phyloP scores from a whole-genome alignment of 1,139 yeast genomes.

The Zygoascus meyerae region DNA sequence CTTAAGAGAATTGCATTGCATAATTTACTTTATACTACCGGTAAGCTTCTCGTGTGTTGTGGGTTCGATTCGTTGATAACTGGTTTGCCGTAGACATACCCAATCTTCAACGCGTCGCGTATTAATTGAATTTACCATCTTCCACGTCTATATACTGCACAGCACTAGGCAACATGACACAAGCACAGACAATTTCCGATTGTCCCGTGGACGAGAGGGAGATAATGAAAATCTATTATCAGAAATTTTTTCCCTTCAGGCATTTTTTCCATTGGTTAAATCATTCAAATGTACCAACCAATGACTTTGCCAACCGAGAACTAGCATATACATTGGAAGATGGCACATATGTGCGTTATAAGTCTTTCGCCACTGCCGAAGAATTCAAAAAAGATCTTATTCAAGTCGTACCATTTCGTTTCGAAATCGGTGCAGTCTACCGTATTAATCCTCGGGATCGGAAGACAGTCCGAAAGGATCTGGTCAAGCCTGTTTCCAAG shows the following conservation, averaged over 20 bases:
- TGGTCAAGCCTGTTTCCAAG: slow-evolving; percentile 74
- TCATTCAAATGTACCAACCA: slow-evolving; percentile 67
- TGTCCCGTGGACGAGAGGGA: slow-evolving; percentile 10
- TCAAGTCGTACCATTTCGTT: slow-evolving; percentile 76
- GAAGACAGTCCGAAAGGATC: slow-evolving; percentile 64
- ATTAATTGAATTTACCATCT: not conserved
- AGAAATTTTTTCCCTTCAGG: slow-evolving; percentile 55
- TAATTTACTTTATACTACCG: no score
- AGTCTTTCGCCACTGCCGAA: slow-evolving; percentile 58
- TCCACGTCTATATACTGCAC: no score
- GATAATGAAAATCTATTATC: slow-evolving; percentile 46
- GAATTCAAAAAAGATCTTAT: slow-evolving; percentile 75
- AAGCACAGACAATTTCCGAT: slow-evolving; percentile 1
- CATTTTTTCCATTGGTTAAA: slow-evolving; percentile 81
- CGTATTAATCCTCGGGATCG: slow-evolving; percentile 81
- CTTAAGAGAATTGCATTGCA: no score
- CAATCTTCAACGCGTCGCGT: not conserved
- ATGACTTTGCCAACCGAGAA: slow-evolving; percentile 75
- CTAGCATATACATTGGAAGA: slow-evolving; percentile 79
- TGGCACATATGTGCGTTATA: slow-evolving; percentile 78
- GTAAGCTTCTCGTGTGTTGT: no score
- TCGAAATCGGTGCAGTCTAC: slow-evolving; percentile 93
- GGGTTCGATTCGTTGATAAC: no score
- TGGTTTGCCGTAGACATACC: no score
- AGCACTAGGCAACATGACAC: no score